A percentile compares a stretch with the other conserved stretches of the same genome.
These are phyloP conservation scores for Mycosphaerella sp. DNA, from an alignment of 2,329 filamentous ascomycete genomes.

Conservation along the genomic window DNA sequence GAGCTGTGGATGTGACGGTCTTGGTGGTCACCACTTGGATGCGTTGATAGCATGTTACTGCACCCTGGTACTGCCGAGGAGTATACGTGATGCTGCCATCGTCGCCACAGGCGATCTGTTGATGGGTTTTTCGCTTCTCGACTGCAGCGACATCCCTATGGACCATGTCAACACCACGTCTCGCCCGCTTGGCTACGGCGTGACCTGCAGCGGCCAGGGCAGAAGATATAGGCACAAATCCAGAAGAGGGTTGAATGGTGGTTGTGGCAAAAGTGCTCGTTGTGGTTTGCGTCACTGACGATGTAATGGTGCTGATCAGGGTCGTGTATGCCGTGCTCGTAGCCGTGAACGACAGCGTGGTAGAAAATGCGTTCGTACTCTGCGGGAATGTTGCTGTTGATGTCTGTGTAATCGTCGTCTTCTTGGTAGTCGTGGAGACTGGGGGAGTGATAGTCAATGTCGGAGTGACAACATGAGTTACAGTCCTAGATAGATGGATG, in stretches of 20 bases:
- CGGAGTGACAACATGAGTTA: neutral
- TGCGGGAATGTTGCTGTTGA: conserved; percentile 10
- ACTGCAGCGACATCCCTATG: neutral
- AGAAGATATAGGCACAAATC: conserved; percentile 11
- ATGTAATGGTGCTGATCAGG: conserved; percentile 8
- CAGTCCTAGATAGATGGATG: neutral
- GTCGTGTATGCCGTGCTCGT: conserved; percentile 13
- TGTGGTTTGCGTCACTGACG: conserved; percentile 1
- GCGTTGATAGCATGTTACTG: conserved; percentile 11
- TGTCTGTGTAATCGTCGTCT: conserved; percentile 1
- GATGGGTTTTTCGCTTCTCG: conserved; percentile 3
- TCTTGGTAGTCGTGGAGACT: conserved; percentile 1
- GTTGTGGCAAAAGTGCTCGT: conserved; percentile 14
- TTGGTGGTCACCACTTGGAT: conserved; percentile 13
- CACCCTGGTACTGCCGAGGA: conserved; percentile 13
- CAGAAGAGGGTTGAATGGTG: conserved; percentile 9
- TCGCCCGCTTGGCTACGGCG: conserved; percentile 5
- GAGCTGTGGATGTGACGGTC: conserved; percentile 8
- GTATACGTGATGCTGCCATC: conserved; percentile 14
- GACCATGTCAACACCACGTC: neutral
- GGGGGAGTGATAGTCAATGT: neutral
- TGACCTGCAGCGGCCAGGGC: conserved; percentile 12
- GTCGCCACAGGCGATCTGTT: conserved; percentile 12
- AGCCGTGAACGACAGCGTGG: conserved; percentile 6
- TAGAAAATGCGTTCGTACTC: conserved; percentile 13